Conservation (phyloP, 768 basidiomycete species). For the Cyclocybe cylindracea region DNA sequence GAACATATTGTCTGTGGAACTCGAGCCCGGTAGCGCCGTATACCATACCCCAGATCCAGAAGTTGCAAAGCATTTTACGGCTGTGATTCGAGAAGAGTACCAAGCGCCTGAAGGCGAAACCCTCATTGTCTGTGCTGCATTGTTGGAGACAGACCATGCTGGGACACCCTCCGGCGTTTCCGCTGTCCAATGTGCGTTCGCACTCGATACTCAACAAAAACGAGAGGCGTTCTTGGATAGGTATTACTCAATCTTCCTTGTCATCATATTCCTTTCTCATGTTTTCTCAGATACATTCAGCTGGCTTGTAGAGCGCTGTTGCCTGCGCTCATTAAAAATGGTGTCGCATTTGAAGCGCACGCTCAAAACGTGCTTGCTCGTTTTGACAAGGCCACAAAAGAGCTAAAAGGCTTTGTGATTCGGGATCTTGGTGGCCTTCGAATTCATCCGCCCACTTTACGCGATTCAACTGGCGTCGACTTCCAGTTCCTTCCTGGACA, state of each 20-base stretch:
- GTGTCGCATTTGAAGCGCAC: constrained; percentile 64
- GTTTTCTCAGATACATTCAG: constrained; percentile 43
- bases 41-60: constrained; percentile 44
- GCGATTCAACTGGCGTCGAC: constrained; percentile 46
- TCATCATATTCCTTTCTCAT: background rate
- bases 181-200: constrained; percentile 47
- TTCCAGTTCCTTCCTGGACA: constrained; percentile 56
- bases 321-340: constrained; percentile 52
- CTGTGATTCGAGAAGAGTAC: constrained; percentile 47
- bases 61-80: constrained; percentile 53
- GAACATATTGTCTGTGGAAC: constrained; percentile 42
- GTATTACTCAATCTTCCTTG: constrained; percentile 26
- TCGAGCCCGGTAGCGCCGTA: constrained; percentile 52
- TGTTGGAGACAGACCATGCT: constrained; percentile 53
- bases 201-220: constrained; percentile 48
- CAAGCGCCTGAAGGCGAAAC: constrained; percentile 39
- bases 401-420: constrained; percentile 50
- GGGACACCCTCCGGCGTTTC: constrained; percentile 40
- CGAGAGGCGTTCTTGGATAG: constrained; percentile 45
- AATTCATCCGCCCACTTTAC: constrained; percentile 50
- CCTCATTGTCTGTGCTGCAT: constrained; percentile 50
- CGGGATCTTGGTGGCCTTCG: constrained; percentile 61
- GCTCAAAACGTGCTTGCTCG: constrained; percentile 58
- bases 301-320: constrained; percentile 53
- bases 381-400: constrained; percentile 41